Percentiles rank a stretch among this genome's conserved stretches.
Evolutionary conservation across 2,329 filamentous ascomycete species (phyloP).

Genomic region (Calonectria henricotiae): DNA sequence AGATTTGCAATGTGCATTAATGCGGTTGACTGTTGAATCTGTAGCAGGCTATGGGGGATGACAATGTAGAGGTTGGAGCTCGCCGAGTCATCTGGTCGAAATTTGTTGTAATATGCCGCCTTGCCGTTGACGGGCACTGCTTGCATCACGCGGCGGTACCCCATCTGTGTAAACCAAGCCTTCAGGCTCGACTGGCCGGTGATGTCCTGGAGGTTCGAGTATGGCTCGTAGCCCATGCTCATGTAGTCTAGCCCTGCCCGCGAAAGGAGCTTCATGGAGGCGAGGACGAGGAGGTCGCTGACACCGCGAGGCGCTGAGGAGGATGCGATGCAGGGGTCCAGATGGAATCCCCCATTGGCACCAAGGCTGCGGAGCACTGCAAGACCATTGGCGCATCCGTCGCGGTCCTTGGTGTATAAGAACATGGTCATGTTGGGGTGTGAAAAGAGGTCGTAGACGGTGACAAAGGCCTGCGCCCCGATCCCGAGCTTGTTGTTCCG

Average conservation of each 20-base stretch:
- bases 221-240: constrained; percentile 45
- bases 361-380: constrained; percentile 44
- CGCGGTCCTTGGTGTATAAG: constrained; percentile 37
- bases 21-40: constrained; percentile 40
- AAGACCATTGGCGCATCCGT: constrained; percentile 41
- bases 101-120: constrained; percentile 45
- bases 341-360: constrained; percentile 44
- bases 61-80: constrained; percentile 44
- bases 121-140: constrained; percentile 44
- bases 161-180: constrained; percentile 32
- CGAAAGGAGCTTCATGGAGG: constrained; percentile 43
- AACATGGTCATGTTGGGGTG: constrained; percentile 41
- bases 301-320: constrained; percentile 34
- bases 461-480: constrained; percentile 45
- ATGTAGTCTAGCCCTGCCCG: constrained; percentile 43
- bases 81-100: constrained; percentile 41
- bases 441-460: constrained; percentile 45
- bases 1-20: constrained; percentile 44
- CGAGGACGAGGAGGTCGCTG: constrained; percentile 44
- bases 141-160: constrained; percentile 41
- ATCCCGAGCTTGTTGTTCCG: constrained; percentile 31
- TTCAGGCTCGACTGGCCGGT: constrained; percentile 19
- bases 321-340: constrained; percentile 47
- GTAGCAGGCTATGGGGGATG: constrained; percentile 37
- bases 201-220: constrained; percentile 32